Evolutionary conservation across 2,329 filamentous ascomycete genomes (phyloP).

Genomic region (Zymoseptoria ardabiliae): DNA sequence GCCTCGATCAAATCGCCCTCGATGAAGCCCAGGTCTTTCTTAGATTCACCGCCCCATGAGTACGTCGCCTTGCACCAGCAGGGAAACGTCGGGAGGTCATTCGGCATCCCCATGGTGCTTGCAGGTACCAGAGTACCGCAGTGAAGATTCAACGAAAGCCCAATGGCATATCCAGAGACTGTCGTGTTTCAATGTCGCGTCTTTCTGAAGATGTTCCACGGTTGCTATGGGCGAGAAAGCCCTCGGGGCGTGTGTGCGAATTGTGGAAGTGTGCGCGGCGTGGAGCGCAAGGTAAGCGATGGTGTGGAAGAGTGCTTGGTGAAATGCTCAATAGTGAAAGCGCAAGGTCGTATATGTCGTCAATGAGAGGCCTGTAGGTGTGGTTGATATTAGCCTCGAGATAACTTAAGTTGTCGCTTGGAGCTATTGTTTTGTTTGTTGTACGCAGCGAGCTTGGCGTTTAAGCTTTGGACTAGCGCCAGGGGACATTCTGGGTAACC

Average conservation of each 20-base stretch:
- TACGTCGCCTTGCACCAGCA: conserved; percentile 37
- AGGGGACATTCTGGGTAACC: not conserved
- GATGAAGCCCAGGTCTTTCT: conserved; percentile 90
- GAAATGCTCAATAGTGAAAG: not conserved
- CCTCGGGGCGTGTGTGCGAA: not conserved
- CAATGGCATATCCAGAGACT: not conserved
- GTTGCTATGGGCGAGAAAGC: not conserved
- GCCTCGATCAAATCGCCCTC: conserved; percentile 98
- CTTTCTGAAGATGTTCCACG: not conserved
- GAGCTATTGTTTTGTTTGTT: not conserved
- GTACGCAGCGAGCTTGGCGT: not conserved
- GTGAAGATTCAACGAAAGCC: not conserved
- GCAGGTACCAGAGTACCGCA: not conserved
- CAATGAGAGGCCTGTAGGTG: not conserved
- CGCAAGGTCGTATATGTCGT: not conserved
- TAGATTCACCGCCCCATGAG: conserved; percentile 52
- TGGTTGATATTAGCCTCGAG: not conserved
- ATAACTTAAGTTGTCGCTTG: not conserved
- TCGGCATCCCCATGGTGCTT: conserved; percentile 9
- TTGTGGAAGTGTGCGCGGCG: not conserved
- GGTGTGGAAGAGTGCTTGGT: not conserved
- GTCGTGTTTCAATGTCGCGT: not conserved
- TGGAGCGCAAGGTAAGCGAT: not conserved
- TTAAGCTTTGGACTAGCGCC: not conserved
- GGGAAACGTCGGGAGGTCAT: conserved; percentile 27